phyloP scores from a whole-genome alignment of 2,329 filamentous ascomycete species.

The Botrytis elliptica region DNA sequence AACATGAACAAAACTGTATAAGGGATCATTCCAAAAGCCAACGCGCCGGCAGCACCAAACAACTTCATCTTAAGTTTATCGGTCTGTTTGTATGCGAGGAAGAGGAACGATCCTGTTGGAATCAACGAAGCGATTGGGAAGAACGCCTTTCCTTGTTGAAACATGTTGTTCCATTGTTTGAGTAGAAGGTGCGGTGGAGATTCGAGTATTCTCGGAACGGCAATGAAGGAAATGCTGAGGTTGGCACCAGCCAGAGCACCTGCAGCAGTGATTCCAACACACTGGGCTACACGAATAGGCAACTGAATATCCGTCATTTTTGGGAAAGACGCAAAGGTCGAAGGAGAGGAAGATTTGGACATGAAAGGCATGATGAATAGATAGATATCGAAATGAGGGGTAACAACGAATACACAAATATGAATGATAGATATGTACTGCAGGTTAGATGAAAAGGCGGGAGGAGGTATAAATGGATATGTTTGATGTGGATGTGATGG shows the following conservation, averaged over 20 bases:
- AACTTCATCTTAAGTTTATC: slow-evolving; percentile 20
- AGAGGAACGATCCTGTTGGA: slow-evolving; percentile 45
- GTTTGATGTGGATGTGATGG: slow-evolving; percentile 6
- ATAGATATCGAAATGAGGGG: slow-evolving; percentile 4
- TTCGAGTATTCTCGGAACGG: slow-evolving; percentile 54
- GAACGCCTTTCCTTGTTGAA: slow-evolving; percentile 40
- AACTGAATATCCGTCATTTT: slow-evolving; percentile 15
- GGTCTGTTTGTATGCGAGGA: slow-evolving; percentile 44
- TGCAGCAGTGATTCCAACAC: slow-evolving; percentile 51
- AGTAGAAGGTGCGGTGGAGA: slow-evolving; percentile 55
- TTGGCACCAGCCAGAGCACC: slow-evolving; percentile 45
- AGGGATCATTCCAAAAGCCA: slow-evolving; percentile 49
- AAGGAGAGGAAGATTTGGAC: slow-evolving; percentile 15
- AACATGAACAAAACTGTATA: slow-evolving; percentile 51
- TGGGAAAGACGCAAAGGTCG: slow-evolving; percentile 9
- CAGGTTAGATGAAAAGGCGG: neutral
- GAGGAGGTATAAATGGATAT: slow-evolving; percentile 12
- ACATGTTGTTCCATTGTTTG: slow-evolving; percentile 52
- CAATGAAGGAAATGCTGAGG: slow-evolving; percentile 44
- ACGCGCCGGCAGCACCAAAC: slow-evolving; percentile 47
- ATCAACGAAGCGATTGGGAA: slow-evolving; percentile 44
- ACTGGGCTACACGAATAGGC: slow-evolving; percentile 48
- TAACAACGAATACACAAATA: neutral
- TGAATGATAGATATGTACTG: neutral
- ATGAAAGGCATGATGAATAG: slow-evolving; percentile 17